Evolutionary conservation across 2,329 filamentous ascomycete genomes (phyloP).

Genomic region (Cercospora sp.): DNA sequence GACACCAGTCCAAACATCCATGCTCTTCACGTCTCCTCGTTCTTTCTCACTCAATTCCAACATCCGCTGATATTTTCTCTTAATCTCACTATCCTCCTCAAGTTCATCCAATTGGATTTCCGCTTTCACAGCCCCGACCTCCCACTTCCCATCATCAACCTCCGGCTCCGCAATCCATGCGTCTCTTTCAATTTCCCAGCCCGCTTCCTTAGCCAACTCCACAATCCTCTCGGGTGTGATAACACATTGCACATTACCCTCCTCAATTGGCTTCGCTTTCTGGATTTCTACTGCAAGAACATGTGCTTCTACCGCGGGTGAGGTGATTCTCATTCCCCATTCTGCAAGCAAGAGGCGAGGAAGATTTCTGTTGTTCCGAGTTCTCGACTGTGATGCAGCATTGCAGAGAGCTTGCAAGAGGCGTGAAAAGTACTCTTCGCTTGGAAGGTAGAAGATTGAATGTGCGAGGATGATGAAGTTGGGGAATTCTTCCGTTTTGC

Average conservation of each 20-base stretch:
- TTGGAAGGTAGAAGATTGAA: constrained; percentile 18
- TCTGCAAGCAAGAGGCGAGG: constrained; percentile 16
- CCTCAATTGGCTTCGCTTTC: constrained; percentile 41
- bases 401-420: neutral
- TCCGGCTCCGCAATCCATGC: constrained; percentile 38
- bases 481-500: neutral
- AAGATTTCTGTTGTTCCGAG: neutral
- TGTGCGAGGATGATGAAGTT: constrained; percentile 20
- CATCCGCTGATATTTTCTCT: neutral
- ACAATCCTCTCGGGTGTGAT: constrained; percentile 48
- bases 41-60: neutral
- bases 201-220: constrained; percentile 39
- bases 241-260: constrained; percentile 52
- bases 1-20: constrained; percentile 28
- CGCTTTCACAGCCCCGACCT: constrained; percentile 40
- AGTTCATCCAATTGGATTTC: neutral
- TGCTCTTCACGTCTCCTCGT: constrained; percentile 8
- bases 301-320: constrained; percentile 45
- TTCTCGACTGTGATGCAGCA: too few relatives aligned
- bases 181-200: constrained; percentile 45
- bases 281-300: constrained; percentile 56
- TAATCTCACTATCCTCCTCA: neutral
- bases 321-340: constrained; percentile 11
- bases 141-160: constrained; percentile 52
- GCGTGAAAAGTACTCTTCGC: constrained; percentile 5